A percentile compares a stretch with the other conserved stretches of the same genome.
These are phyloP conservation scores for Talaromyces piceae DNA, from an alignment of 2,329 filamentous ascomycete species.

Conservation along the genomic window DNA sequence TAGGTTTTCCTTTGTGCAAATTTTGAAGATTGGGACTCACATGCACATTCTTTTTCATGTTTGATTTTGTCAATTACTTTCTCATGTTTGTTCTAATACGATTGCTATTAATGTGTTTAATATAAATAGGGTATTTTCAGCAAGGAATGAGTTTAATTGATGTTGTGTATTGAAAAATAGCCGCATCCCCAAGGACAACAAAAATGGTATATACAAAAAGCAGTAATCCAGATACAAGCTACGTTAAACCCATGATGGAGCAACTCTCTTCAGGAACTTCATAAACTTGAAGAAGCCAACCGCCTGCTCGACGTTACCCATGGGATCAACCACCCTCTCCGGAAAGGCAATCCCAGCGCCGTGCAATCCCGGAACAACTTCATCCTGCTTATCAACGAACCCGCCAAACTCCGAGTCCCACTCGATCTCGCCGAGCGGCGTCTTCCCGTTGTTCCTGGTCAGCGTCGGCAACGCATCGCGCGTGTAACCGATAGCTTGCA, in stretches of 20 bases:
- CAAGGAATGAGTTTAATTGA: not conserved
- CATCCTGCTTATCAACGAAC: constrained; percentile 41
- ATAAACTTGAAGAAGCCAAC: constrained; percentile 62
- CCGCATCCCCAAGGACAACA: not conserved
- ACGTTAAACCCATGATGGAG: constrained; percentile 41
- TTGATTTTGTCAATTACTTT: too few relatives aligned
- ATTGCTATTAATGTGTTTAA: too few relatives aligned
- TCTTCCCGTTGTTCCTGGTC: constrained; percentile 23
- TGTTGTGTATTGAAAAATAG: not conserved
- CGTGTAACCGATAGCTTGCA: constrained; percentile 55
- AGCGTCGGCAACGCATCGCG: constrained; percentile 45
- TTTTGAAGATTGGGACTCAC: not conserved
- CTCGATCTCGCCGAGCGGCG: constrained; percentile 21
- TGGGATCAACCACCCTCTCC: constrained; percentile 52
- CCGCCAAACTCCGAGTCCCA: constrained; percentile 24
- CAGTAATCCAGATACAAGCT: not conserved
- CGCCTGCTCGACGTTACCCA: constrained; percentile 54
- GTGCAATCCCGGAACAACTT: constrained; percentile 46
- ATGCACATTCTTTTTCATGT: not conserved
- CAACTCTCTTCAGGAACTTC: constrained; percentile 51
- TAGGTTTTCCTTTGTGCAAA: not conserved
- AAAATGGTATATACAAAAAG: not conserved
- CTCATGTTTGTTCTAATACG: too few relatives aligned
- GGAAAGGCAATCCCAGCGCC: constrained; percentile 60
- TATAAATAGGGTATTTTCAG: too few relatives aligned